Conservation (phyloP, 768 basidiomycete species). For the Suillus luteus region DNA sequence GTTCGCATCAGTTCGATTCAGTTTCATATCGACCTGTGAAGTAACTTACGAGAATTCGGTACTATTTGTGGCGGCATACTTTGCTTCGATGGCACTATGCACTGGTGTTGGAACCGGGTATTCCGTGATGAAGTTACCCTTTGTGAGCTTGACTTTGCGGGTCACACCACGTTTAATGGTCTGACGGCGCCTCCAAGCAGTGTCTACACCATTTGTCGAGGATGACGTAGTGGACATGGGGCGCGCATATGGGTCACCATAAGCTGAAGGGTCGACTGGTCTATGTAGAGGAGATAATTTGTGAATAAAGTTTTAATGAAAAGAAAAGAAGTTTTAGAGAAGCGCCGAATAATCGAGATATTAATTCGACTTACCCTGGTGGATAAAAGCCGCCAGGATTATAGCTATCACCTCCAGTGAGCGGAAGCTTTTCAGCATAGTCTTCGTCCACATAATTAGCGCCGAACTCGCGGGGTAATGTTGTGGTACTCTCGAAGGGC, state of each 20-base stretch:
- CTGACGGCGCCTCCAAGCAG: conserved; percentile 75
- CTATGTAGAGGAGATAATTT: conserved; percentile 24
- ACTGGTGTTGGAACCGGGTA: conserved; percentile 87
- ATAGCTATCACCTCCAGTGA: conserved; percentile 60
- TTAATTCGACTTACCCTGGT: conserved; percentile 55
- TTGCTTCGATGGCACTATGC: conserved; percentile 76
- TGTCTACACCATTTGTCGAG: conserved; percentile 58
- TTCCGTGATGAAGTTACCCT: conserved; percentile 91
- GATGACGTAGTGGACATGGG: conserved; percentile 54
- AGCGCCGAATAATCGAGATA: conserved; percentile 1
- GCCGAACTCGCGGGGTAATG: conserved; percentile 55
- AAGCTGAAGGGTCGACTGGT: conserved; percentile 56
- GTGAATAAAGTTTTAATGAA: conserved; percentile 17
- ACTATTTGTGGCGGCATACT: conserved; percentile 69
- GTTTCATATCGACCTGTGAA: not conserved
- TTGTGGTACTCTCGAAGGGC: conserved; percentile 60
- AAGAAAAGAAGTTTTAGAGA: conserved; percentile 17
- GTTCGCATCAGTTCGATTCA: not conserved
- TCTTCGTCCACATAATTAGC: conserved; percentile 65
- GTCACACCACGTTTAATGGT: conserved; percentile 92
- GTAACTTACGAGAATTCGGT: conserved; percentile 87
- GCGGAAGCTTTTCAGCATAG: conserved; percentile 72
- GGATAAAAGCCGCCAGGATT: conserved; percentile 69
- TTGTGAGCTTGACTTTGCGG: conserved; percentile 90
- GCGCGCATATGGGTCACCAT: conserved; percentile 68